Evolutionary conservation across 306 rosid genomes (phyloP).

Genomic region (Gynostemma pentaphyllum): DNA sequence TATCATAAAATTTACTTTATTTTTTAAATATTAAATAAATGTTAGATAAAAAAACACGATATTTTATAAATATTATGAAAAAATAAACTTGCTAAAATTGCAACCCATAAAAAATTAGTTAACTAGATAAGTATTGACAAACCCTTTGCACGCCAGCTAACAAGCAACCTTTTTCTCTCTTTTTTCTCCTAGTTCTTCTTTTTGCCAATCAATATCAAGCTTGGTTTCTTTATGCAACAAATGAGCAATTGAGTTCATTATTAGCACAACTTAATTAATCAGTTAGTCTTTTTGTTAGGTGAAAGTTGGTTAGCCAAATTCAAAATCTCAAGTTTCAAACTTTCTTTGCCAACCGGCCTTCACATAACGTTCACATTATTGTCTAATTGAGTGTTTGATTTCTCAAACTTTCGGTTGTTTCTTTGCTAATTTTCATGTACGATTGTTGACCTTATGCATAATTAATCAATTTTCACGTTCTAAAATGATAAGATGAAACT

Average conservation of each 20-base stretch:
- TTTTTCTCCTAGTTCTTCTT: not conserved
- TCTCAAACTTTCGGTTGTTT: not conserved
- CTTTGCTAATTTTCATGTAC: too few species aligned
- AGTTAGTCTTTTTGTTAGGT: slow-evolving; percentile 3
- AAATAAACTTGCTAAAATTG: too few species aligned
- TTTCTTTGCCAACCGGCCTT: not conserved
- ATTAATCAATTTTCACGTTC: too few species aligned
- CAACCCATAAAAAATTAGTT: not conserved
- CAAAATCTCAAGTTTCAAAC: not conserved
- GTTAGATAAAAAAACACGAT: too few species aligned
- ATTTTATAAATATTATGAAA: too few species aligned
- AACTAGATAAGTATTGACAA: not conserved
- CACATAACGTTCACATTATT: not conserved
- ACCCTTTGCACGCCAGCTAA: slow-evolving; percentile 10
- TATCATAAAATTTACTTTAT: too few species aligned
- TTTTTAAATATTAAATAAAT: too few species aligned
- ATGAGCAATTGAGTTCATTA: not conserved
- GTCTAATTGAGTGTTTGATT: not conserved
- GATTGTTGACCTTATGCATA: too few species aligned
- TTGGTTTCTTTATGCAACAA: not conserved
- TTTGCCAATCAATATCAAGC: not conserved
- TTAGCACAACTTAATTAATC: not conserved
- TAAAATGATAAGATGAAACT: too few species aligned
- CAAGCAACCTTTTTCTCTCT: not conserved
- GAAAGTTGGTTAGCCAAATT: not conserved